Conservation (phyloP, 2,329 filamentous ascomycete genomes). For the Septoria petroselini region DNA sequence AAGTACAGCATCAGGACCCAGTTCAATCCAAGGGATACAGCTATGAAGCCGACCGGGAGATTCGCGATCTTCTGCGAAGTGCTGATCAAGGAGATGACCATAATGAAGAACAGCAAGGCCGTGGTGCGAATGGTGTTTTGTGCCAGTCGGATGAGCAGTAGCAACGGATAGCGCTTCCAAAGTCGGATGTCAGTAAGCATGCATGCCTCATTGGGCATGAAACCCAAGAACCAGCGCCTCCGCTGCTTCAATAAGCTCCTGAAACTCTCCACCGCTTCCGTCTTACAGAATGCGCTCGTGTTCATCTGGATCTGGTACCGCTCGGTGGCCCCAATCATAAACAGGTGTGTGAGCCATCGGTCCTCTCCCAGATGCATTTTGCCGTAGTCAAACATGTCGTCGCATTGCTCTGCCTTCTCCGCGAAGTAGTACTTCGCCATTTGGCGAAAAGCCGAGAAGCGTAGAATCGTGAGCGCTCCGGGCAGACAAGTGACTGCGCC, state of each 20-base stretch:
- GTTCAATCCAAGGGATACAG: constrained; percentile 85
- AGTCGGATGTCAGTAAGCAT: constrained; percentile 94
- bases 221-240: constrained; percentile 92
- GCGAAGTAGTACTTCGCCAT: constrained; percentile 99
- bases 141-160: constrained; percentile 84
- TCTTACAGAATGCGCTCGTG: constrained; percentile 96
- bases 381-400: constrained; percentile 93
- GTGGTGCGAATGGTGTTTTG: constrained; percentile 96
- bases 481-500: constrained; percentile 93
- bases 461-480: constrained; percentile 89
- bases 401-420: constrained; percentile 91
- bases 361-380: constrained; percentile 96
- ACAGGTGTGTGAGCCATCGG: constrained; percentile 93
- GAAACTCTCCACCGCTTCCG: constrained; percentile 89
- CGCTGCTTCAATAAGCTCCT: constrained; percentile 86
- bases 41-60: constrained; percentile 89
- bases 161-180: constrained; percentile 84
- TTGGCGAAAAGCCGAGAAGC: constrained; percentile 90
- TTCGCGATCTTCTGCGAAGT: constrained; percentile 75
- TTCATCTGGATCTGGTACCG: constrained; percentile 97
- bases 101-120: constrained; percentile 88
- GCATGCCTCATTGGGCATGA: constrained; percentile 96
- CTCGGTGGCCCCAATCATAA: constrained; percentile 95
- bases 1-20: constrained; percentile 97
- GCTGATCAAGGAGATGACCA: constrained; percentile 80